Evolutionary conservation across 805 yeast genomes (phyloP).

Genomic region (Barnettozyma salicaria): DNA sequence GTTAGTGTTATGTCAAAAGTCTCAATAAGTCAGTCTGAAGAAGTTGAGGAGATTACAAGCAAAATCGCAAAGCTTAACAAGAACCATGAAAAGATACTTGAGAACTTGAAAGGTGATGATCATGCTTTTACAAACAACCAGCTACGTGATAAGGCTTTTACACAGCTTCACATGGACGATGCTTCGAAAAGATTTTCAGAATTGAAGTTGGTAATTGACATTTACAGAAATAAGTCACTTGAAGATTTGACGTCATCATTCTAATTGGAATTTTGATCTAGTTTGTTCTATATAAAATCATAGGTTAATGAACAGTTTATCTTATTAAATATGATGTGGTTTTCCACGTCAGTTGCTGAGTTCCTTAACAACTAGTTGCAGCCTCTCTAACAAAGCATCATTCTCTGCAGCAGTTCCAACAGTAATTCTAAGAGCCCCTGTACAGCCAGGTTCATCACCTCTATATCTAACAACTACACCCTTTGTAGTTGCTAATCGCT

Average conservation of each 20-base stretch:
- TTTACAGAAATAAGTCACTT: constrained; percentile 8
- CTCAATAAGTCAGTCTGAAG: constrained; percentile 18
- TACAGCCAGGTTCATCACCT: constrained; percentile 85
- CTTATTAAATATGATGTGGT: no score
- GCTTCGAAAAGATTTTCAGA: constrained; percentile 10
- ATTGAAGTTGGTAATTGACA: constrained; percentile 6
- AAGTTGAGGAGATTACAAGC: constrained; percentile 16
- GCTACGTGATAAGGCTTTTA: constrained; percentile 11
- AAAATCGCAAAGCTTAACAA: constrained; percentile 19
- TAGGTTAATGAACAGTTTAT: no score
- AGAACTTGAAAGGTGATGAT: constrained; percentile 8
- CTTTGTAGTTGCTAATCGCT: constrained; percentile 60
- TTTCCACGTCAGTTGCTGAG: no score
- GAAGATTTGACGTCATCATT: constrained; percentile 14
- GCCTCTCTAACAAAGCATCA: constrained; percentile 43
- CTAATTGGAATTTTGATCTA: no score
- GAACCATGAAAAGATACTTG: constrained; percentile 18
- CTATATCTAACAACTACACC: constrained; percentile 86
- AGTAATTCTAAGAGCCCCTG: constrained; percentile 81
- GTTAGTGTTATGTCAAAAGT: constrained; percentile 14
- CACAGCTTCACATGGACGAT: constrained; percentile 16
- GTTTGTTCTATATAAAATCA: no score
- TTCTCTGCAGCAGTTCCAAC: constrained; percentile 83
- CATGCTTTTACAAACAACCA: constrained; percentile 4
- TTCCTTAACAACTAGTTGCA: constrained; percentile 32